Evolutionary conservation across 1,284 basidiomycete genomes (phyloP), one percentile per base, ranked within the genome.

Genomic region (Heterobasidion irregulare): DNA sequence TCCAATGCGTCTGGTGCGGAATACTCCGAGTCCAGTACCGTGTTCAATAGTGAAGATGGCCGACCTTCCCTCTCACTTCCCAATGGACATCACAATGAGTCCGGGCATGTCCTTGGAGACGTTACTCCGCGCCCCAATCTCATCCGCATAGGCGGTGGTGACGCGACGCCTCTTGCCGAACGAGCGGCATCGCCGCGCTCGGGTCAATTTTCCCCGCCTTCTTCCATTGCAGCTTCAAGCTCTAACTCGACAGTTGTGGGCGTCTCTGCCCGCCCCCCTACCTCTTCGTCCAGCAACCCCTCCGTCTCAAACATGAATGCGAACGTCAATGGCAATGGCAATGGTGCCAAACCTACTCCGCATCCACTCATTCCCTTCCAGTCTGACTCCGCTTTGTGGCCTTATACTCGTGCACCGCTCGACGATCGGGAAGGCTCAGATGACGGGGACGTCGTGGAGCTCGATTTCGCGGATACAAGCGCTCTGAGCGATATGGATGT

Each of bases 381-480:
- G 56, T 68, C 76, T 1, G 78, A 82, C 59, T 79, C 79, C 26
- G 79, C 82, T 38, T 70, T 85, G 10, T 86, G 84, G 84, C 83
- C 83, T 9, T 85, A 86, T 60, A 76, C 80, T 0, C 77, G 76
- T 13, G 71, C 74, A 2, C 74, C 74, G 15, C 57, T 66, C 10
- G 67, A 65, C 57, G 67, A 62, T 50, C 66, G 62, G 48, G 71
- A 73, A 52, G 72, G 72, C 2, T 56, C 58, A 16, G 62, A 60
- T 13, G 81, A 83, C 49, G 63, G 61, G 13, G 70, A 70, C 53
- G 78, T 88, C 19, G 75, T 88, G 6, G 86, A 88, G 65, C 77
- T 88, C 49, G 83, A 85, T 64, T 88, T 86, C 62, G 75, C 75
- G 5, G 86, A 88, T 53, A 88, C 77, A 47, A 81, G 83, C 54